Conservation (phyloP, 345 rosid species). For the Camelina laxa region DNA sequence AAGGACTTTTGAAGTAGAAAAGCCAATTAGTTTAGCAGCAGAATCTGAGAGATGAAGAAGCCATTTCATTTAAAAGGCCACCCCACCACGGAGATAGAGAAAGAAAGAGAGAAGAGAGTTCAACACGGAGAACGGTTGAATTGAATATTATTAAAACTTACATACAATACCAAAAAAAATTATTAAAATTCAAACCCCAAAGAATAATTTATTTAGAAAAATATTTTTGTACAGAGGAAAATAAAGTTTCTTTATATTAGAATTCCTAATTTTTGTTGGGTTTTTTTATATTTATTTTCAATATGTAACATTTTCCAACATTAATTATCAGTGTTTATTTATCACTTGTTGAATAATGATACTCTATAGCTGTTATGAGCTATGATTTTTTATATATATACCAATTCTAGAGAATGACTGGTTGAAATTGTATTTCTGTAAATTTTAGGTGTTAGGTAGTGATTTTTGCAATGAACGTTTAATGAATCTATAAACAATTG, state of each 20-base stretch:
- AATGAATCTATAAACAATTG: not conserved
- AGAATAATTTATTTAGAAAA: not conserved
- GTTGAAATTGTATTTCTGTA: constrained; percentile 15
- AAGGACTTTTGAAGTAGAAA: constrained; percentile 25
- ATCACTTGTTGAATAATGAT: constrained; percentile 1
- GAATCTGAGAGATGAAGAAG: constrained; percentile 42
- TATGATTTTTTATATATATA: not conserved
- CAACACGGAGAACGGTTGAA: constrained; percentile 72
- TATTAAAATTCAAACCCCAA: constrained; percentile 12
- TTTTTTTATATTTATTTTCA: too few relatives aligned
- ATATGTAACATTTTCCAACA: not conserved
- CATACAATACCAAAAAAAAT: not conserved
- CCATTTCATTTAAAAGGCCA: constrained; percentile 43
- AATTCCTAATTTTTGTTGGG: too few relatives aligned
- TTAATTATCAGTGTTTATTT: not conserved
- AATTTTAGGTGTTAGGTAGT: not conserved
- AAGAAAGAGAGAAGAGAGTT: constrained; percentile 39
- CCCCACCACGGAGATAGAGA: not conserved
- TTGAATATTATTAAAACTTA: not conserved
- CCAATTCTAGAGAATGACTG: not conserved
- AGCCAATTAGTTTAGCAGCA: constrained; percentile 33
- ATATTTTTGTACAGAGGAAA: not conserved
- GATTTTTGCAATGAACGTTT: not conserved
- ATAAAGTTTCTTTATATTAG: not conserved
- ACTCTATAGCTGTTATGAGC: constrained; percentile 1